Percentiles rank a stretch among this genome's conserved stretches.
These are phyloP conservation scores for Microdochium nivale DNA, from an alignment of 2,329 filamentous ascomycete species.

Conservation along the genomic window DNA sequence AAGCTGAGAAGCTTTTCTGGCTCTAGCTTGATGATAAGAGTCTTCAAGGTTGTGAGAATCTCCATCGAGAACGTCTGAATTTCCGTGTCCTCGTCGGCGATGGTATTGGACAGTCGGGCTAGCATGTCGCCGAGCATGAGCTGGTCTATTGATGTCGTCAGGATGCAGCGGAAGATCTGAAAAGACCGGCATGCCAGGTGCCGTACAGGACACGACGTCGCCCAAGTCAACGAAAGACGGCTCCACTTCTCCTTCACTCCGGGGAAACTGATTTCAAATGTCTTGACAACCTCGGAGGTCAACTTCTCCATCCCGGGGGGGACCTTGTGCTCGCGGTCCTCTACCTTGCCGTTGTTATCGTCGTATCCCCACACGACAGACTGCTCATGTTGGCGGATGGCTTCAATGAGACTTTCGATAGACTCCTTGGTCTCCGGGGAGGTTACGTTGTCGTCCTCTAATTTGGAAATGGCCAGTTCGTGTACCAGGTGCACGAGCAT, in stretches of 20 bases:
- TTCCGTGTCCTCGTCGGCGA: constrained; percentile 88
- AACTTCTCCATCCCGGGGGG: constrained; percentile 82
- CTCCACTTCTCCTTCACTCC: constrained; percentile 88
- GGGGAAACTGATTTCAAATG: constrained; percentile 78
- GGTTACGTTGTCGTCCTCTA: constrained; percentile 51
- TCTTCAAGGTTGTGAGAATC: constrained; percentile 87
- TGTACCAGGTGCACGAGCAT: constrained; percentile 98
- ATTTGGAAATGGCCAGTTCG: constrained; percentile 74
- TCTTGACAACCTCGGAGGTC: constrained; percentile 71
- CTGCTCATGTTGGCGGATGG: constrained; percentile 73
- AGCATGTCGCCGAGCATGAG: constrained; percentile 97
- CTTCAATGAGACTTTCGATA: constrained; percentile 83
- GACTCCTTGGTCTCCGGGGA: constrained; percentile 55
- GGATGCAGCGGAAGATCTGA: constrained; percentile 90
- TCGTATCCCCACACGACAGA: constrained; percentile 91
- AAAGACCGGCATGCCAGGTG: constrained; percentile 96
- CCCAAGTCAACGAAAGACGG: constrained; percentile 85
- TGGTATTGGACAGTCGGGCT: constrained; percentile 87
- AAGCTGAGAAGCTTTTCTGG: constrained; percentile 76
- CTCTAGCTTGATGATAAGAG: constrained; percentile 79
- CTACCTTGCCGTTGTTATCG: constrained; percentile 74
- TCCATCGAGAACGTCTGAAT: constrained; percentile 98
- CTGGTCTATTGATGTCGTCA: constrained; percentile 74
- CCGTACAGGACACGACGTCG: constrained; percentile 89
- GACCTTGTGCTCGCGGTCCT: constrained; percentile 69